Base-by-base conservation (phyloP, 2,329 filamentous ascomycete species). In the Calycina herbarum region DNA sequence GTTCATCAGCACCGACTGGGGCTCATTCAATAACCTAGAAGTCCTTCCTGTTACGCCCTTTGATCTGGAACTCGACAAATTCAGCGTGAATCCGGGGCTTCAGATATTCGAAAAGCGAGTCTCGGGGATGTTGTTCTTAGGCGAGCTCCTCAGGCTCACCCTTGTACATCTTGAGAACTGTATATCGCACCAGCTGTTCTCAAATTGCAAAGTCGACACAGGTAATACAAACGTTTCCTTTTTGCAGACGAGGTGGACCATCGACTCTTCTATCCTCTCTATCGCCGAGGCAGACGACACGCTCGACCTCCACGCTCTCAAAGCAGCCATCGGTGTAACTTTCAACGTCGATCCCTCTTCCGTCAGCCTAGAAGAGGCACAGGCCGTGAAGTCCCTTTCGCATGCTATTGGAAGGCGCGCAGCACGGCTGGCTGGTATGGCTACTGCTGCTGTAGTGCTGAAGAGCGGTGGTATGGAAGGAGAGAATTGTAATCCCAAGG, bases 21-120 rank as follows among this genome's bases (percentile, higher is more conserved):
- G 95, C 68, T 96, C 92, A 65, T 99, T 99, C 75, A 95, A 99
- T 79, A 98, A 98, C 72, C 87, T 98, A 70, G 92, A 89, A 72
- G 91, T 96, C 24, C 84, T 99, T 51, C 95, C 94, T 57, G 90
- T 88, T 73, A 98, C 94, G 0, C 81, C 86, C 0, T 98, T 93
- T 80, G 95, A 99, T 87, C 64, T 83, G 99, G 31, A 20, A 20
- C 20, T 20, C 20, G 94, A 99, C 78, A 81, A 82, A 64, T 87
- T 89, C 67, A 95, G 89, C 70, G 88, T 92, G 72, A 98, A 99
- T 78, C 94, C 94, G 0, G 95, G 95, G 29, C 88, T 96, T 68
- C 95, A 99, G 77, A 97, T 98, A 92, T 99, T 98, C 76, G 95
- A 99, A 82, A 99, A 99, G 85, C 91, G 94, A 59, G 90, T 99